Base-by-base conservation (phyloP, 345 rosid species). In the Excoecaria agallocha region DNA sequence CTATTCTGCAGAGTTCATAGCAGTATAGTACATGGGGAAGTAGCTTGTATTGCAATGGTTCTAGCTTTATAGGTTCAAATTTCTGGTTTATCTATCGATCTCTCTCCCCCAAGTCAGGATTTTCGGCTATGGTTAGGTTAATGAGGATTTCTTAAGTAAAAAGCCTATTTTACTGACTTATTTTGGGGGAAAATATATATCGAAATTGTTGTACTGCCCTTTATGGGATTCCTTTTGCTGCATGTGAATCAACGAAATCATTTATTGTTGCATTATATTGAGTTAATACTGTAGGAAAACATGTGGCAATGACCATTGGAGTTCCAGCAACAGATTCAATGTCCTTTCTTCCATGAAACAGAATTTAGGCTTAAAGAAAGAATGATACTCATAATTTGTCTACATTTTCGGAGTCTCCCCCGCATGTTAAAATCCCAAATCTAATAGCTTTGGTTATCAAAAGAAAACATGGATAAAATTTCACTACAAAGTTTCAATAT, bases 401-500 rank as follows among this genome's bases (percentile, higher is more conserved):
- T 54, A 15, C 7, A 1, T 43, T 43, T 55, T 55, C 30, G 1
- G 30, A 30, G 30, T 30, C 30, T 30, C 30, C 30, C 30, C 2
- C 2, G 30, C 30, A 30, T 30, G 30, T 0, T 30, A 30, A 30
- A 30, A 30, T 30, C 30, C 30, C 30, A 30, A 30, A 30, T 30
- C 30, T 30, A 30, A 30, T 30, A 30, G 30, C 2, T 55, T 20
- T 57, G 10, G 30, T 6, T 20, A 57, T n/a, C 7, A 20, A 25
- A n/a, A 70, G 48, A 35, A 15, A 51, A 49, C 39, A 45, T 61
- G 39, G 59, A 51, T 19, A 69, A 16, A 57, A 48, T 20, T 41
- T 22, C 25, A 55, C n/a, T 64, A 64, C 48, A 64, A 15, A 68
- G 69, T n/a, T 58, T 48, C 43, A 3, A 43, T 68, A 68, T 70